Conservation (phyloP, 2,329 filamentous ascomycete genomes). For the Aspergillus glaucus region DNA sequence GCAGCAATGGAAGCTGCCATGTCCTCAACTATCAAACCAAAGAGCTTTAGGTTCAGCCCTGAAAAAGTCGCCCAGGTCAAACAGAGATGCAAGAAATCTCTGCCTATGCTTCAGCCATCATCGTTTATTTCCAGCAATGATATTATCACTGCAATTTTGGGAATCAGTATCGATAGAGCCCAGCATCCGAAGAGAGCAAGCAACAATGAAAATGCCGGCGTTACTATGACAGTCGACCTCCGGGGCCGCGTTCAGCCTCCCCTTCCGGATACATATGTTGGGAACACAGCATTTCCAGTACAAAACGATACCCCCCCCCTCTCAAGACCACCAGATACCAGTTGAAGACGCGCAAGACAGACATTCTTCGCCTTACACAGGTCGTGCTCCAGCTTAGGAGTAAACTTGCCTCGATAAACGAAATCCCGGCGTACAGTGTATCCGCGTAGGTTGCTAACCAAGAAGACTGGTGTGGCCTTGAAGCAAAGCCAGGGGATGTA, state of each 20-base stretch:
- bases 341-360: background rate
- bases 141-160: conserved; percentile 2
- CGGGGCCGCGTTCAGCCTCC: conserved; percentile 1
- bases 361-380: background rate
- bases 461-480: background rate
- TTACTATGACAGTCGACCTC: conserved; percentile 1
- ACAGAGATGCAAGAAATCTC: background rate
- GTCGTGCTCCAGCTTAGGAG: background rate
- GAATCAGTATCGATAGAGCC: background rate
- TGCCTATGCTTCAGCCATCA: background rate
- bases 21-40: background rate
- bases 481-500: background rate
- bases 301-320: background rate
- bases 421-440: background rate
- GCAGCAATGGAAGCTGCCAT: conserved; percentile 1
- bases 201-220: background rate
- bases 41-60: background rate
- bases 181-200: background rate
- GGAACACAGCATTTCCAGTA: background rate
- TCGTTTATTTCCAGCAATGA: conserved; percentile 2
- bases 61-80: conserved; percentile 2
- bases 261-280: conserved; percentile 3
- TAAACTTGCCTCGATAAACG: background rate
- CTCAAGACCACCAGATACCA: background rate
- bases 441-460: conserved; percentile 1